These are phyloP conservation scores for Tulasnella sp. DNA, from an alignment of 768 basidiomycete species.

Conservation along the genomic window DNA sequence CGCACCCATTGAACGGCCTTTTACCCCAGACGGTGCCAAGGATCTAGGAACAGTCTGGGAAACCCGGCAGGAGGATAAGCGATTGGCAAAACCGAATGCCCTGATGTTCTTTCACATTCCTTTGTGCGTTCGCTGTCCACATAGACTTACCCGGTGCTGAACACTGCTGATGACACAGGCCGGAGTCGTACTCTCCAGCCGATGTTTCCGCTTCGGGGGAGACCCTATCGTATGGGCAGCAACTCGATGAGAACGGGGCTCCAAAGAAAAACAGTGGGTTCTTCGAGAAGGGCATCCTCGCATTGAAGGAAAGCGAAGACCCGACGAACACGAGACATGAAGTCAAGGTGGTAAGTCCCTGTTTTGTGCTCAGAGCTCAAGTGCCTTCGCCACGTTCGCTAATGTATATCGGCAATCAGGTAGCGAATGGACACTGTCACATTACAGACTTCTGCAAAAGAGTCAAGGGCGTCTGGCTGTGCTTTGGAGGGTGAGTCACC, in stretches of 20 bases:
- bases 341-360: slow-evolving; percentile 52
- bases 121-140: slow-evolving; percentile 49
- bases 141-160: not conserved
- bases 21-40: slow-evolving; percentile 67
- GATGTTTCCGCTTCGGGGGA: slow-evolving; percentile 57
- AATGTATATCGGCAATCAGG: slow-evolving; percentile 43
- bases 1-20: slow-evolving; percentile 73
- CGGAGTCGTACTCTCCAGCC: slow-evolving; percentile 67
- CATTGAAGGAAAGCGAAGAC: slow-evolving; percentile 68
- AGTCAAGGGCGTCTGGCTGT: slow-evolving; percentile 82
- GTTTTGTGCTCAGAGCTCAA: slow-evolving; percentile 14
- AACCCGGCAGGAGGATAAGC: slow-evolving; percentile 46
- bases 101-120: slow-evolving; percentile 99
- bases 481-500: slow-evolving; percentile 84
- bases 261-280: slow-evolving; percentile 75
- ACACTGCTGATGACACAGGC: slow-evolving; percentile 42
- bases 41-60: slow-evolving; percentile 66
- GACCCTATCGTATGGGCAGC: slow-evolving; percentile 66
- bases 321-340: slow-evolving; percentile 52
- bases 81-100: slow-evolving; percentile 88
- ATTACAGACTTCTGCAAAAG: slow-evolving; percentile 85
- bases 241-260: slow-evolving; percentile 56
- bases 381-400: not conserved
- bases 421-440: slow-evolving; percentile 90
- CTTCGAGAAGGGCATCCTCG: slow-evolving; percentile 74